Evolutionary conservation across 2,329 filamentous ascomycete genomes (phyloP), one percentile per base, ranked within the genome.

Genomic region (Stachybotrys elegans): DNA sequence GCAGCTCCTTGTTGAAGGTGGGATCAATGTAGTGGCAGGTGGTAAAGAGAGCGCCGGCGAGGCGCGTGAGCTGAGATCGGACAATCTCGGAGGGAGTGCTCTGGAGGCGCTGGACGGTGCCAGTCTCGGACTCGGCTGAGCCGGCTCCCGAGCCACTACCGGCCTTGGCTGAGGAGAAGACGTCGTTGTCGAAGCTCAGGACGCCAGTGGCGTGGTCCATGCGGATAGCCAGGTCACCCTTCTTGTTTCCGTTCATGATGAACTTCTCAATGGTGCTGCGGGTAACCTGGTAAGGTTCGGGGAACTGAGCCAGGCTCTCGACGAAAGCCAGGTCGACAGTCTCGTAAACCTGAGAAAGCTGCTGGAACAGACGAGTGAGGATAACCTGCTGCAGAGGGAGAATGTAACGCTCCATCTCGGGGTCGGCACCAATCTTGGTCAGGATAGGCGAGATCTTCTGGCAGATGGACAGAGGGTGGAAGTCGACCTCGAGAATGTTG

Each of bases 231-330:
- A 98, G 79, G 58, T 98, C 93, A 45, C 93, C 93, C 81, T 98
- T 98, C 83, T 98, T 98, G 80, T 95, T 97, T 51, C 93, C 93
- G 69, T 98, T 98, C 93, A 98, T 98, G 77, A 98, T 97, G 77
- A 98, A 98, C 74, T 97, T 98, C 76, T 98, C 93, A 54, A 98
- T 94, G 49, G 88, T 95, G 53, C 85, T 83, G 43, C 87, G 84
- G 51, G 81, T 86, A 54, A 97, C 90, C 70, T 96, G 86, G 79
- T 94, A 97, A 34, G 93, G 89, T 64, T 95, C 91, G 9, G 93
- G 93, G 78, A 98, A 98, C 61, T 93, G 81, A 50, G 93, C 93
- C 43, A 98, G 85, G 59, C 88, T 84, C 66, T 95, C 86, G 38
- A 98, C 92, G 58, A 97, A 97, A 57, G 82, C 80, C 49, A 98